These are phyloP conservation scores for Suillus subalutaceus DNA, from an alignment of 768 basidiomycete species.

Conservation along the genomic window DNA sequence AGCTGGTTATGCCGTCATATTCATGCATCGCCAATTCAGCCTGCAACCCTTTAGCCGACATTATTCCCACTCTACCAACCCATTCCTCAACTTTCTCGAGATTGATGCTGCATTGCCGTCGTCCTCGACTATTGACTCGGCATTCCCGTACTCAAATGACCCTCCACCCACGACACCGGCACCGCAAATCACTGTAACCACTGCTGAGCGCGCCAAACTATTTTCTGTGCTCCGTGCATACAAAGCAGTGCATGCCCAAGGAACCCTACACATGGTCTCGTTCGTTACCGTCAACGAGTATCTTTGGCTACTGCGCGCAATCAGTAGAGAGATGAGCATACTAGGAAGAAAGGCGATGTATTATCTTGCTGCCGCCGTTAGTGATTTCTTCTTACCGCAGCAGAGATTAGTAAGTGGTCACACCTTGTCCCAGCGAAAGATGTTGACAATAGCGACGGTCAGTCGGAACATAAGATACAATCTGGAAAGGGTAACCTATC, in stretches of 20 bases:
- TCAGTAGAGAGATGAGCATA: slow-evolving; percentile 75
- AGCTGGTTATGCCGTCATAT: slow-evolving; percentile 95
- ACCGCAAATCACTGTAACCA: slow-evolving; percentile 65
- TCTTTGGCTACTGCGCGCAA: slow-evolving; percentile 84
- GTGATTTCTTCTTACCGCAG: slow-evolving; percentile 94
- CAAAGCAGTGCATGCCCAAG: slow-evolving; percentile 75
- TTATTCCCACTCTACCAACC: slow-evolving; percentile 97
- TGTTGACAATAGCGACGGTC: slow-evolving; percentile 11
- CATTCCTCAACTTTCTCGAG: slow-evolving; percentile 94
- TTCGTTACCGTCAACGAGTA: slow-evolving; percentile 98
- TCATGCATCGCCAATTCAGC: slow-evolving; percentile 98
- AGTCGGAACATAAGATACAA: slow-evolving; percentile 99
- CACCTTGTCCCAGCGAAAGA: neutral
- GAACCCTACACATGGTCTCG: slow-evolving; percentile 79
- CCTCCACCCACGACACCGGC: slow-evolving; percentile 24
- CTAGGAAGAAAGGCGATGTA: slow-evolving; percentile 81
- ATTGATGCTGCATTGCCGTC: slow-evolving; percentile 43
- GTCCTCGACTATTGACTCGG: slow-evolving; percentile 21
- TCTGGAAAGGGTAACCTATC: slow-evolving; percentile 91
- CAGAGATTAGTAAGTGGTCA: slow-evolving; percentile 78
- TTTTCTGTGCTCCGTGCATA: slow-evolving; percentile 76
- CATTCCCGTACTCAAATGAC: slow-evolving; percentile 35
- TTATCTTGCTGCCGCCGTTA: slow-evolving; percentile 97
- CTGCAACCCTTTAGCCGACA: slow-evolving; percentile 97
- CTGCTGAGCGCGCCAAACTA: slow-evolving; percentile 64